Evolutionary conservation across 176 grass and related monocot species (phyloP).

Genomic region (Chrysopogon serrulatus): DNA sequence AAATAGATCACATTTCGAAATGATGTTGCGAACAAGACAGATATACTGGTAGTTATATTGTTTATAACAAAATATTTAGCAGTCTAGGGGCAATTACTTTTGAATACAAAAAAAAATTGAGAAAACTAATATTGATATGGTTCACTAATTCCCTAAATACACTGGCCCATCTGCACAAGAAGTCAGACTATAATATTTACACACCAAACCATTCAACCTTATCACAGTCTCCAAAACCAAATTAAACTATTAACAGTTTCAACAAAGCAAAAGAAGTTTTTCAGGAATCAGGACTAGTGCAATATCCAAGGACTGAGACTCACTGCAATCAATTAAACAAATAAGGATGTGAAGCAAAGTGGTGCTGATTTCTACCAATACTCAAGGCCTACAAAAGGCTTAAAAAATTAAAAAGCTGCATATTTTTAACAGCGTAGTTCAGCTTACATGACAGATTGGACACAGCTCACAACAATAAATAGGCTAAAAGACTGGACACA

Average conservation of each 20-base stretch:
- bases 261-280: not conserved
- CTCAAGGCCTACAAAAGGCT: not conserved
- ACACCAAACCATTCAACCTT: not conserved
- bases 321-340: not conserved
- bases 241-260: not conserved
- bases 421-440: not conserved
- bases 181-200: not conserved
- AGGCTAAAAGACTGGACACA: not conserved
- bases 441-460: not conserved
- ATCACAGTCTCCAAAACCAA: not conserved
- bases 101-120: not conserved
- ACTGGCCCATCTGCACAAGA: not conserved
- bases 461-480: not conserved
- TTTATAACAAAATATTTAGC: not conserved
- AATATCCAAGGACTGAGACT: not conserved
- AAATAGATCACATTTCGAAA: not conserved
- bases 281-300: not conserved
- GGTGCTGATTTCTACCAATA: not conserved
- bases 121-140: not conserved
- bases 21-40: conserved; percentile 6
- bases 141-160: not conserved
- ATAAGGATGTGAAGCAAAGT: not conserved
- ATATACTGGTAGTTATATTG: not conserved
- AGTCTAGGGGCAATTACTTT: not conserved
- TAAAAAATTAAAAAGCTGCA: not conserved